Base-by-base conservation (phyloP, 768 basidiomycete species). In the Leucocoprinus sp. region DNA sequence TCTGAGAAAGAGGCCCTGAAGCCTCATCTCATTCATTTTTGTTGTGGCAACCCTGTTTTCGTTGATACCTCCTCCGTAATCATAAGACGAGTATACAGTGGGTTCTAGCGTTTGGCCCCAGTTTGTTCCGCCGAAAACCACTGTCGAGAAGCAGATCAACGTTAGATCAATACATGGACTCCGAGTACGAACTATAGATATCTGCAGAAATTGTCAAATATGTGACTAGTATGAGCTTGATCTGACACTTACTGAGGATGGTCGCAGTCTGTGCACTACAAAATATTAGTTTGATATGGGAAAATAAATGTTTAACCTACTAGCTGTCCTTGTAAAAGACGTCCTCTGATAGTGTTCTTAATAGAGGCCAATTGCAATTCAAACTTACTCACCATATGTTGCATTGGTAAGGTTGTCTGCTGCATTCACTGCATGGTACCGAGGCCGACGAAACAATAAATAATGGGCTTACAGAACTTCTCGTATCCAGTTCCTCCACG, bases 111-210 rank as follows among this genome's bases (percentile, higher is more conserved):
- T 76, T 37, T 74, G 67, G 0, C 78, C 79, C 76, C 76, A 80
- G 40, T 81, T 80, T 1, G 80, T 82, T 22, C 79, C 80, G 2
- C 79, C 79, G 54, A 72, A 76, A 7, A 74, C 56, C 80, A 82
- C 72, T 71, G 34, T 0, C 23, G 28, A 6, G 34, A 31, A 52
- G 36, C 29, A 43, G 12, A 15, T 17, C 22, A 38, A 5, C 22
- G 22, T 26, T 9, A 23, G 7, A 18, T 18, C 0, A 21, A 5
- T 7, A 17, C n/a, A 36, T 8, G 35, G 37, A 34, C n/a, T 46
- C 9, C 8, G 31, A 31, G 9, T 4, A 31, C 66, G 21, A 40
- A 71, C 72, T 76, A 52, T 78, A 78, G 12, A 78, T 57, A 50
- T 65, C 75, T 68, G 54, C 35, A 19, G 51, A 50, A 1, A 43